phyloP scores from a whole-genome alignment of 148 eudicot genomes.

The Suaeda aralocaspica region DNA sequence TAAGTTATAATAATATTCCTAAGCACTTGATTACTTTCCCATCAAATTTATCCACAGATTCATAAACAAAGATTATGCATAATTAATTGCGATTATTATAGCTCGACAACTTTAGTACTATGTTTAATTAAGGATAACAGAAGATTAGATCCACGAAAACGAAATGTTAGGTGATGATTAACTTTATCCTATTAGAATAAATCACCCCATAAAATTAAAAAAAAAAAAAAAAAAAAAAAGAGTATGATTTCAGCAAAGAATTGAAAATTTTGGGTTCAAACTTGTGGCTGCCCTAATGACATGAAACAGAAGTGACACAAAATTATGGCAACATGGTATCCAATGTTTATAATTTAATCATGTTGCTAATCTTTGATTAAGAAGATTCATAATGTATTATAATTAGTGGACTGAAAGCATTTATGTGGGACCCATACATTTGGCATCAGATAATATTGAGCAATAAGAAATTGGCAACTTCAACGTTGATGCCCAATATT shows the following conservation, averaged over 20 bases:
- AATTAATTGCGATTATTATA: background rate
- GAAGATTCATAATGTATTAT: conserved; percentile 15
- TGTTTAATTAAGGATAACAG: conserved; percentile 5
- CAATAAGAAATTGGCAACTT: conserved; percentile 9
- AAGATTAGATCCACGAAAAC: conserved; percentile 7
- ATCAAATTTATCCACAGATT: conserved; percentile 14
- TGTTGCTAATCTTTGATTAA: conserved; percentile 6
- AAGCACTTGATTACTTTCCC: conserved; percentile 10
- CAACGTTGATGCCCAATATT: conserved; percentile 3
- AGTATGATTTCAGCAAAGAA: conserved; percentile 19
- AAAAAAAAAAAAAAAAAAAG: background rate
- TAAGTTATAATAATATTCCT: conserved; percentile 17
- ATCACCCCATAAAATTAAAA: background rate
- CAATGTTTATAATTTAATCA: background rate
- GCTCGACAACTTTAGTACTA: background rate
- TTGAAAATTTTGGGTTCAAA: conserved; percentile 9
- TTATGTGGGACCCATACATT: conserved; percentile 1
- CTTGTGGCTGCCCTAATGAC: conserved; percentile 20
- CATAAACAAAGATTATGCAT: background rate
- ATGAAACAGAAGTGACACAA: conserved; percentile 13
- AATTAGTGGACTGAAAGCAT: conserved; percentile 21
- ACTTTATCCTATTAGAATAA: conserved; percentile 22
- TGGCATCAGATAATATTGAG: conserved; percentile 2
- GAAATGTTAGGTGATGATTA: conserved; percentile 10
- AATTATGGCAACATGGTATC: conserved; percentile 3